Base-by-base conservation (phyloP, 2,329 filamentous ascomycete species). In the Stachybotrys chlorohalonatus region DNA sequence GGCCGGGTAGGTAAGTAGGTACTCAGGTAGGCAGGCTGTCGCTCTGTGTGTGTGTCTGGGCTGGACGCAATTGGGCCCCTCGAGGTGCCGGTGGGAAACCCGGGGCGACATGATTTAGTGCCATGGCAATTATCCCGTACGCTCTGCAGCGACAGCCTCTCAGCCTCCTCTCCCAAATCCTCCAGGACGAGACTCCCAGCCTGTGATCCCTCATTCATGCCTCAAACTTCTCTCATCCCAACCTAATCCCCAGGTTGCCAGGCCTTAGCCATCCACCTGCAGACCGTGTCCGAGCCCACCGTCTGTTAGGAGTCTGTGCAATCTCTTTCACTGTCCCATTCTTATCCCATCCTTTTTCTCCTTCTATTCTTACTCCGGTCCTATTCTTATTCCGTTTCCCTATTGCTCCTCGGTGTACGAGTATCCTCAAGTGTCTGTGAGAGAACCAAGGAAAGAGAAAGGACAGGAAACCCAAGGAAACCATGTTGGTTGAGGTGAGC, bases 401-500 rank as follows among this genome's bases (percentile, higher is more conserved):
- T 24, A 24, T 42, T 13, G 36, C 36, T 42, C 36, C 36, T 42
- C 36, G 13, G 8, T 42, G 36, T 42, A 42, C 36, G 36, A 42
- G 36, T 42, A 42, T 49, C 31, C 47, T 48, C 47, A 8, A 13
- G 47, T 49, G 31, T 49, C 31, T 16, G 16, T 31, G 50, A 52
- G 50, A 45, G 24, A n/a, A 11, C 24, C 7, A 39, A 13, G 17
- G n/a, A 62, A 49, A 67, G 55, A 52, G 17, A 31, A 30, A 42
- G 32, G 45, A 16, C n/a, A 9, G 45, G 17, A 52, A 52, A n/a
- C 24, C 50, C 32, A 15, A 9, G 13, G 36, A 51, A 58, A 62
- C 54, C 42, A 70, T 72, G 68, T 65, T 67, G 51, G 64, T 70
- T 11, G 59, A 64, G 60, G 66, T 66, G 60, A 66, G 64, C 47